Evolutionary conservation across 202 grass and related monocot species (phyloP).

Genomic region (Hordeum pubiflorum): DNA sequence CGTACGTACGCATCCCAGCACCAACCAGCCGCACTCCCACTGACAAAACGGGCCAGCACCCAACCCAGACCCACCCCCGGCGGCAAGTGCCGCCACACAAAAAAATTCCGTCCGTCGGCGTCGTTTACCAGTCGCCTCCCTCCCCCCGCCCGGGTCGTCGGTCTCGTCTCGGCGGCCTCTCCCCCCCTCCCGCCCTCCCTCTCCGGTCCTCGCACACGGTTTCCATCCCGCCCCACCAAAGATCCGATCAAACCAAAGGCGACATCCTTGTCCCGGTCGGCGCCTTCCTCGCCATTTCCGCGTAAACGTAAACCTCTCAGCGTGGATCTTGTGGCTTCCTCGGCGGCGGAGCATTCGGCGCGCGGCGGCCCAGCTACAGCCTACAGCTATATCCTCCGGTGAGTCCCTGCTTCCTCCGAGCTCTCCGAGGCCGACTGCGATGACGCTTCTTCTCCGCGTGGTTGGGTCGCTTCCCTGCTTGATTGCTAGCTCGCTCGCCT

Average conservation of each 20-base stretch:
- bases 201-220: constrained; percentile 33
- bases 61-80: not conserved
- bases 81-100: not conserved
- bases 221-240: constrained; percentile 25
- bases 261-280: not conserved
- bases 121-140: constrained; percentile 38
- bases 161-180: constrained; percentile 35
- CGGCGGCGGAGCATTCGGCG: not conserved
- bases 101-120: constrained; percentile 34
- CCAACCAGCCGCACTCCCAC: not conserved
- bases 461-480: not conserved
- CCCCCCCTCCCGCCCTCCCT: not conserved
- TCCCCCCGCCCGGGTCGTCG: constrained; percentile 23
- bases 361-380: not conserved
- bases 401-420: constrained; percentile 20
- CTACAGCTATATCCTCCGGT: not conserved
- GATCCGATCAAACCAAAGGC: constrained; percentile 32
- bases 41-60: not conserved
- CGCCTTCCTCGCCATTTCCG: constrained; percentile 22
- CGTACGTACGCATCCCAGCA: not conserved
- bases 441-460: not conserved
- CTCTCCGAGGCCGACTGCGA: not conserved
- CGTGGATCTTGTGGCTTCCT: not conserved
- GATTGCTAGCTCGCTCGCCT: not conserved
- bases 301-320: not conserved